A percentile compares a stretch with the other conserved stretches of the same genome.
Conservation (phyloP, 768 basidiomycete species). For the Panellus pusillus region DNA sequence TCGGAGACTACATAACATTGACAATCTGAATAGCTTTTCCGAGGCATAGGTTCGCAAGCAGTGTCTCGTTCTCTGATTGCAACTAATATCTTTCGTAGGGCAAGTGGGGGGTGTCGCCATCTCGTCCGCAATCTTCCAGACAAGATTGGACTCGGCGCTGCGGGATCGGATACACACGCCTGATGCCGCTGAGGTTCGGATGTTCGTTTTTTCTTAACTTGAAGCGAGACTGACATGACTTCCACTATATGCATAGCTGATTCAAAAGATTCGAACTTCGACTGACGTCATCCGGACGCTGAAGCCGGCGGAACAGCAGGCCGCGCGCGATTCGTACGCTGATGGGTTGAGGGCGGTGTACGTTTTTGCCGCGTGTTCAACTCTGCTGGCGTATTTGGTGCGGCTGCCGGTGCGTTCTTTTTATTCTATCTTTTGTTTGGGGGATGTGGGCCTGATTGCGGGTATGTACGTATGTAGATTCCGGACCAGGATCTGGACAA, state of each 20-base stretch:
- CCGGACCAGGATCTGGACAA: constrained; percentile 18
- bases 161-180: constrained; percentile 40
- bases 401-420: constrained; percentile 55
- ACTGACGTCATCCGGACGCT: constrained; percentile 53
- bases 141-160: constrained; percentile 45
- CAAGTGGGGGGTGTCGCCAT: constrained; percentile 65
- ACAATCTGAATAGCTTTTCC: constrained; percentile 39
- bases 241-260: constrained; percentile 55
- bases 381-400: constrained; percentile 57
- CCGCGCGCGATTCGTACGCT: constrained; percentile 62
- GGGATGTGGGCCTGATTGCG: too few species aligned
- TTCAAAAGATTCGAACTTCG: constrained; percentile 60
- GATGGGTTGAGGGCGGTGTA: constrained; percentile 64
- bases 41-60: constrained; percentile 54
- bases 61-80: neutral
- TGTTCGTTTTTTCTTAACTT: neutral
- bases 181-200: constrained; percentile 53
- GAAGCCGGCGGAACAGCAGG: constrained; percentile 48
- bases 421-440: neutral
- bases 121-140: constrained; percentile 61
- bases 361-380: constrained; percentile 56
- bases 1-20: too few species aligned
- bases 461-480: constrained; percentile 1
- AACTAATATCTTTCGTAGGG: constrained; percentile 33
- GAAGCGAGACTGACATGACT: neutral